A percentile compares a stretch with the other conserved stretches of the same genome.
Conservation (phyloP, 345 rosid species). For the Hirschfeldia incana region DNA sequence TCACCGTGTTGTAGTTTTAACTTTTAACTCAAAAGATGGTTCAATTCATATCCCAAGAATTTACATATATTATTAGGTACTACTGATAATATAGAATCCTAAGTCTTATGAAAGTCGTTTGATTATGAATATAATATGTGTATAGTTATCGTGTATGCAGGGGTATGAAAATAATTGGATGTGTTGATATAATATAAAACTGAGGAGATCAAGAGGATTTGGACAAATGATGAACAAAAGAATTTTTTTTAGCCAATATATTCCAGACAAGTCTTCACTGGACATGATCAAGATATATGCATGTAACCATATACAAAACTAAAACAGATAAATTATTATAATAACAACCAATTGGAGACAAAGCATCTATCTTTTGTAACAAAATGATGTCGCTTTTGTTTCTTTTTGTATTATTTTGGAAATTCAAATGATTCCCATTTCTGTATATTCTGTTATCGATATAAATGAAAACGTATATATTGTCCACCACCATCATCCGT, state of each 20-base stretch:
- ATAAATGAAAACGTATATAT: constrained; percentile 15
- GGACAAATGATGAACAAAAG: constrained; percentile 29
- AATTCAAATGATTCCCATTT: constrained; percentile 26
- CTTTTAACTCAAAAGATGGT: neutral
- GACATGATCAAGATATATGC: constrained; percentile 40
- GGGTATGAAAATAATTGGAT: constrained; percentile 26
- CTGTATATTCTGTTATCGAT: neutral
- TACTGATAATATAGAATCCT: neutral
- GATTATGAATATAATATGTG: neutral
- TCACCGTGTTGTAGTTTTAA: neutral
- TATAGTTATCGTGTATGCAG: neutral
- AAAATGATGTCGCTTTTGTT: constrained; percentile 10
- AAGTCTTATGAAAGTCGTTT: constrained; percentile 19
- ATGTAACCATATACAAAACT: constrained; percentile 21
- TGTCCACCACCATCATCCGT: neutral
- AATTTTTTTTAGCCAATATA: constrained; percentile 25
- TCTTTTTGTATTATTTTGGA: constrained; percentile 22
- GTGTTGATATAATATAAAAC: constrained; percentile 18
- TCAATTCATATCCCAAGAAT: neutral
- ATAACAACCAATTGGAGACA: constrained; percentile 33
- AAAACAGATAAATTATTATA: neutral
- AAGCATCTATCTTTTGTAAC: constrained; percentile 13
- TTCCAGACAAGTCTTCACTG: constrained; percentile 42
- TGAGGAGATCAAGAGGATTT: constrained; percentile 34
- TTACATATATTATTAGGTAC: neutral